phyloP scores from a whole-genome alignment of 2,329 filamentous ascomycete genomes.

The Botryotinia narcissicola region DNA sequence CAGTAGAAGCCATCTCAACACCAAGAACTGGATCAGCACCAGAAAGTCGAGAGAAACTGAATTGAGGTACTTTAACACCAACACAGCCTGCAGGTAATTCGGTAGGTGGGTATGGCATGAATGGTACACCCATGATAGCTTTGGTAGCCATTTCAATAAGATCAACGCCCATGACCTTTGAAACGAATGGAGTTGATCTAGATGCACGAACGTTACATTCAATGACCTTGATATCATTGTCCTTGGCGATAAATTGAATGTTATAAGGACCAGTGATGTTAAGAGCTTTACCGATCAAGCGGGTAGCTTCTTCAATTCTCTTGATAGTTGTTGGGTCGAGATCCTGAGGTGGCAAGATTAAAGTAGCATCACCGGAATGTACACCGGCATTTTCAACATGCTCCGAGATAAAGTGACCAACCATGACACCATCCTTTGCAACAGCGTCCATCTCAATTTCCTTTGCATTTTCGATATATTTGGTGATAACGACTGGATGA shows the following conservation, averaged over 20 bases:
- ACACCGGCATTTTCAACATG: constrained; percentile 97
- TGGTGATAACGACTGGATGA: constrained; percentile 96
- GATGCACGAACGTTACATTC: constrained; percentile 98
- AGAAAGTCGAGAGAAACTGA: constrained; percentile 96
- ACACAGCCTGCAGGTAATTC: constrained; percentile 79
- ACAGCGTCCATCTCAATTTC: constrained; percentile 98
- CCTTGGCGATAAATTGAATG: constrained; percentile 96
- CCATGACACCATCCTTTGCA: constrained; percentile 77
- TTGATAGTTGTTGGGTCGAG: constrained; percentile 75
- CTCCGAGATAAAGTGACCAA: constrained; percentile 90
- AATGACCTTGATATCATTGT: constrained; percentile 89
- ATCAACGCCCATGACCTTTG: constrained; percentile 93
- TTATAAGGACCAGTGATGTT: constrained; percentile 98
- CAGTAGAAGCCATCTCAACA: constrained; percentile 98
- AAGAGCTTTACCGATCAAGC: constrained; percentile 96
- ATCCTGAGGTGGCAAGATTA: constrained; percentile 82
- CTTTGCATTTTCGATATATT: constrained; percentile 95
- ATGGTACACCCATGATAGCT: constrained; percentile 79
- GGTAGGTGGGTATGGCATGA: constrained; percentile 76
- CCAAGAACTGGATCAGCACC: constrained; percentile 94
- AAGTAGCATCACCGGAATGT: constrained; percentile 94
- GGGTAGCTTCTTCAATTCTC: constrained; percentile 89
- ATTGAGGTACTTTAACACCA: constrained; percentile 96
- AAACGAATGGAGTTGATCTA: constrained; percentile 96
- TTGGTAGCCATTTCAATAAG: constrained; percentile 93